Evolutionary conservation across 169 alveolate genomes (phyloP).

Genomic region (Cryptosporidium bovis): DNA sequence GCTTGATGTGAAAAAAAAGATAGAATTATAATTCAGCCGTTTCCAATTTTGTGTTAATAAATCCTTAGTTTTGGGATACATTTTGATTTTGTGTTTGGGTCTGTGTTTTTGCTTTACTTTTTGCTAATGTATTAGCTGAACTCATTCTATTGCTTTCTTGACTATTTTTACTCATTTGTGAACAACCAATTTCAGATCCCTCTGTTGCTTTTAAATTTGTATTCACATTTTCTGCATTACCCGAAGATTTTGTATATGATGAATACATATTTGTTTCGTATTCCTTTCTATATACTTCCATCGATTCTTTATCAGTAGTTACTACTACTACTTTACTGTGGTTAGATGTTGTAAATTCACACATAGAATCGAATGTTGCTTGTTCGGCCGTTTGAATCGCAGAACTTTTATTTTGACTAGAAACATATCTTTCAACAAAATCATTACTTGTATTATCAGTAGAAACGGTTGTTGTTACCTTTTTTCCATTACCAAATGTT

Average conservation of each 20-base stretch:
- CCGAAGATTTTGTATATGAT: constrained; percentile 4
- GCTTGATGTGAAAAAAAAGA: too few species aligned
- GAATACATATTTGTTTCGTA: constrained; percentile 11
- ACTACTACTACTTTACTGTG: not conserved
- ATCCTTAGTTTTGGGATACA: constrained; percentile 21
- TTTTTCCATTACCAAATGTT: constrained; percentile 5
- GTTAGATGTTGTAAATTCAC: not conserved
- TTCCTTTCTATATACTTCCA: not conserved
- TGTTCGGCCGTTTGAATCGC: not conserved
- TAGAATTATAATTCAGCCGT: too few species aligned
- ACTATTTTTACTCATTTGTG: not conserved
- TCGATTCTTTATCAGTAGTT: constrained; percentile 35
- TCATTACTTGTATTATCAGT: not conserved
- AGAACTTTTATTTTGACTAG: not conserved
- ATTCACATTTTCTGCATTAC: not conserved
- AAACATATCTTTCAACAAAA: not conserved
- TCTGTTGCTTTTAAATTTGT: too few species aligned
- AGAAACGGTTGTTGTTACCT: constrained; percentile 6
- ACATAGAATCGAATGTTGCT: not conserved
- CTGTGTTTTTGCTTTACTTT: constrained; percentile 3
- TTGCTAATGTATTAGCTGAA: not conserved
- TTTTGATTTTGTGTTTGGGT: constrained; percentile 48
- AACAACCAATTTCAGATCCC: too few species aligned
- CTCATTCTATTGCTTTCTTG: not conserved
- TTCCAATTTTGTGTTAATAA: too few species aligned